A percentile compares a stretch with the other conserved stretches of the same genome.
phyloP scores from a whole-genome alignment of 2,329 filamentous ascomycete species.

The Stachybotrys chartarum region DNA sequence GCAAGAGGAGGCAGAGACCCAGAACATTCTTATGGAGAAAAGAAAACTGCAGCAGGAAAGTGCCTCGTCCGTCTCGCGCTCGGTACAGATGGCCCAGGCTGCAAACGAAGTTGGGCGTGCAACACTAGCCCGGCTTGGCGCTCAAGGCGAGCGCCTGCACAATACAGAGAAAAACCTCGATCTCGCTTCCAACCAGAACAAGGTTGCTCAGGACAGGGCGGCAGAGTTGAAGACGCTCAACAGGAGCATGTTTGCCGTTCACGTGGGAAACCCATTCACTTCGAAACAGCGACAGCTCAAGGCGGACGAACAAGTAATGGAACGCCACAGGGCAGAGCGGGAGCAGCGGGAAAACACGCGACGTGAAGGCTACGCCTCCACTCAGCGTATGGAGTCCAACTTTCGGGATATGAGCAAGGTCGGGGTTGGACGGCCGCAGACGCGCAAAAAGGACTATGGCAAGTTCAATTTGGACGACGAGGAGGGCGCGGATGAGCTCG shows the following conservation, averaged over 20 bases:
- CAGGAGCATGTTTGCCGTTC: constrained; percentile 82
- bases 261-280: constrained; percentile 73
- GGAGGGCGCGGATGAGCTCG: constrained; percentile 41
- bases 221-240: constrained; percentile 81
- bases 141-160: constrained; percentile 73
- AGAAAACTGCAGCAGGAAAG: constrained; percentile 74
- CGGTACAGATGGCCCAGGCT: constrained; percentile 35
- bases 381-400: constrained; percentile 45
- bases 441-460: constrained; percentile 33
- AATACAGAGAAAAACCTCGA: constrained; percentile 81
- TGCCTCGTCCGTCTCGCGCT: constrained; percentile 29
- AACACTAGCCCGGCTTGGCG: constrained; percentile 66
- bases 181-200: constrained; percentile 67
- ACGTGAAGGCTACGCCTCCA: constrained; percentile 39
- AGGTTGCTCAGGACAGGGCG: constrained; percentile 70
- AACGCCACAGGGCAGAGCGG: constrained; percentile 59
- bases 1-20: constrained; percentile 66
- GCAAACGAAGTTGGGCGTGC: constrained; percentile 52
- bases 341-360: constrained; percentile 59
- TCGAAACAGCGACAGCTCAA: constrained; percentile 55
- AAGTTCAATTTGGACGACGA: constrained; percentile 77
- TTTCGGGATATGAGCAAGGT: constrained; percentile 33
- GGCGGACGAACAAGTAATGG: constrained; percentile 61
- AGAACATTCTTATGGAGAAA: constrained; percentile 44
- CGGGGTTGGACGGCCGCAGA: constrained; percentile 18